Evolutionary conservation across 2,329 filamentous ascomycete genomes (phyloP), one percentile per base, ranked within the genome.

Genomic region (Penicillium sp.): DNA sequence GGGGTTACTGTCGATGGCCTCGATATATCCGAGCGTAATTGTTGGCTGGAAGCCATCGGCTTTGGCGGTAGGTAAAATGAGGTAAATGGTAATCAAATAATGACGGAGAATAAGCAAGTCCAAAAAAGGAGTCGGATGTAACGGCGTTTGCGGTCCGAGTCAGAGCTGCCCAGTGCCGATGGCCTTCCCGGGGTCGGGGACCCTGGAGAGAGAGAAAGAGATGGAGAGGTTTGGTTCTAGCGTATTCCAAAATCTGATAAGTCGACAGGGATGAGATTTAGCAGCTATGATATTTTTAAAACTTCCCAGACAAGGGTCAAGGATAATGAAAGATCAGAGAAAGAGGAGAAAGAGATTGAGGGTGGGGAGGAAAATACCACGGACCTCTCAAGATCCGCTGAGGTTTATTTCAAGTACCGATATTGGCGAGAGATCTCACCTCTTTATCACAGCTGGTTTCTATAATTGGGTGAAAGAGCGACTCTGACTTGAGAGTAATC

Each of bases 61-160:
- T 31, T 50, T 35, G 22, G 54, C 49, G 37, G 50, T 43, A 53
- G 52, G 59, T 57, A 44, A 61, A 61, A 48, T 60, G 59, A 41
- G 60, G 22, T 7, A 25, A 7, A 25, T n/a, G n/a, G n/a, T 6
- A 25, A 25, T 25, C 22, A 25, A 22, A 22, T 22, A n/a, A n/a
- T 22, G 19, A 53, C 19, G 49, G 19, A 40, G 27, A 28, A 14
- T 38, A 40, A 37, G n/a, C n/a, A n/a, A n/a, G n/a, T 50, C 52
- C 43, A 52, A 11, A 38, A 36, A 43, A 53, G 49, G 47, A 50
- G 41, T 58, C 62, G 64, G 64, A 65, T 62, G 64, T 64, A 65
- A 61, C 64, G 63, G 64, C 43, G 55, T 46, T 59, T 56, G 42
- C 44, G 53, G 38, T 50, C 46, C 46, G 50, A 52, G 31, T 28